Evolutionary conservation across 805 yeast species (phyloP), one percentile per base, ranked within the genome.

Genomic region (Starmerella stellata): DNA sequence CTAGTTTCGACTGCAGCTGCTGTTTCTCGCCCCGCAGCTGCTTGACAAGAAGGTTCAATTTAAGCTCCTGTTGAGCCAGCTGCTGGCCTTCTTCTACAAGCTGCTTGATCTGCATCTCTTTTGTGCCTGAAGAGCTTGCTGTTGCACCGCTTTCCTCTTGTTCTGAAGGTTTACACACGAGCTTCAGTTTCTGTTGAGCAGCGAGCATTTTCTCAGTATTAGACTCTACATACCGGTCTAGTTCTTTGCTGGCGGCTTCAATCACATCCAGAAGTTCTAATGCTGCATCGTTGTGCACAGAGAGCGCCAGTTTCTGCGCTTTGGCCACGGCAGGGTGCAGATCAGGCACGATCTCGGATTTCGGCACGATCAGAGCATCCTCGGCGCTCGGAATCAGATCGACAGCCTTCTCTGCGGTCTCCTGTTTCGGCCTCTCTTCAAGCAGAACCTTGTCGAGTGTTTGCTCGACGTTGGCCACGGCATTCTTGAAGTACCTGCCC

Each of bases 21-120:
- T 56, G 55, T 37, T 70, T 69, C 28, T 62, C 65, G 17, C 64
- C 58, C 31, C 72, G 70, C 40, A 83, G 56, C 45, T 66, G 65
- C 44, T 78, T 78, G 36, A 85, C 71, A 0, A 74, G 63, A 30
- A 73, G 79, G 47, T 70, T 73, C 38, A 74, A 65, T 46, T 69
- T 71, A 21, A 81, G 64, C 49, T 87, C 95, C 43, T 71, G 48
- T 35, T 47, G 44, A 14, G 49, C 42, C 17, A 50, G 45, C 9
- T 45, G 40, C 28, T 39, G 44, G 14, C 52, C 53, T 34, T 50
- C 53, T 17, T 69, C 72, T 52, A 78, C 52, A 21, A 85, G 59
- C 40, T 75, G 74, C 15, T 69, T 67, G 20, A 85, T 72, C 23
- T 72, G 69, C 11, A 62, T 66, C 37, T 83, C 80, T 61, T 29